Base-by-base conservation (phyloP, 176 grass and related monocot species). In the Eragrostis nindensis region DNA sequence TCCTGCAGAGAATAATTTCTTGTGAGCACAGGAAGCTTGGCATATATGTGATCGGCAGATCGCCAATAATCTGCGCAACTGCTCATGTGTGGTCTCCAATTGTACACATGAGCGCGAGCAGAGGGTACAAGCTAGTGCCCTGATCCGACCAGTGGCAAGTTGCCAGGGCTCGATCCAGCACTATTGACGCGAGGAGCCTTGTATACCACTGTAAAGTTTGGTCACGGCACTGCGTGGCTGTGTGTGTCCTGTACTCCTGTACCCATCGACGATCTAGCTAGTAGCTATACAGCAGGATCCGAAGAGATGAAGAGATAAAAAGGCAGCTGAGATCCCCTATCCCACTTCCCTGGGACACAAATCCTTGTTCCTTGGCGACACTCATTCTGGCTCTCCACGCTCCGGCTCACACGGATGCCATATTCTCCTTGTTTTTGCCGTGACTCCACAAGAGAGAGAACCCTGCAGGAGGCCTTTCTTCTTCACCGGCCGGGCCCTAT, bases 321-420 rank as follows among this genome's bases (percentile, higher is more conserved):
- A 80, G 50, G n/a, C 15, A 14, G 61, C 18, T 2, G 15, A 32
- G 68, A 76, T 48, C 75, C 80, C 68, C n/a, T n/a, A n/a, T n/a
- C n/a, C 81, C 69, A 52, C 75, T 75, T 68, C 75, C 48, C 47
- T 71, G 66, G 47, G 71, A 76, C 53, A 30, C 59, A 71, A 52
- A 49, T 83, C 15, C 72, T 47, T 87, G 66, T 73, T 83, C 73
- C 61, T 52, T 84, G 21, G 53, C 42, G 14, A 38, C 75, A 80
- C 69, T 83, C 66, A 3, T 66, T 66, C 73, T 83, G 74, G 55
- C 66, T 71, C 64, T 75, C 72, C 56, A 21, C 10, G 64, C 45
- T 26, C 62, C 43, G 21, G 50, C 70, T 78, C 47, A 41, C 47
- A 41, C 12, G 16, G 55, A 73, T 88, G 69, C 81, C 69, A 84